Evolutionary conservation across 106 monocot species (phyloP), one percentile per base, ranked within the genome.

Genomic region (Gastrodia elata): DNA sequence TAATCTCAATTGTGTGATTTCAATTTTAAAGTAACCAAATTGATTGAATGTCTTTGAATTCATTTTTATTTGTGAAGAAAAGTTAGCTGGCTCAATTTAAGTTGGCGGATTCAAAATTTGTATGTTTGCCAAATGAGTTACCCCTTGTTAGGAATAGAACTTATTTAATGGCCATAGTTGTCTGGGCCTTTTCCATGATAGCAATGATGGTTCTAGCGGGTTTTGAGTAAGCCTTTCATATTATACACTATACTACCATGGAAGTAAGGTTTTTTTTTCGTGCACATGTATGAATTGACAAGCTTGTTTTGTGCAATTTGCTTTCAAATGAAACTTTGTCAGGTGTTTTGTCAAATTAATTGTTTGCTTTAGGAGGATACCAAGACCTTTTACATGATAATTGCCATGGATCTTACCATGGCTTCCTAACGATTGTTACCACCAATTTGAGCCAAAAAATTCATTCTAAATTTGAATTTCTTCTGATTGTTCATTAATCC

Each of bases 261-360:
- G 27, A 58, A 58, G 22, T 58, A 58, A 58, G 57, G 43, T 44
- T 58, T 58, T 9, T 58, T 25, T 58, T 25, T 5, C 10, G 57
- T 58, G 57, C 57, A n/a, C n/a, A 58, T 58, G 10, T 46, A 22
- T 58, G 27, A 58, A 58, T 58, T 58, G 57, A 58, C 57, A 6
- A 25, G 26, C 26, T 26, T 26, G 57, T 26, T 57, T 57, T 58
- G 1, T 58, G 26, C 27, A 27, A 9, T 20, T 25, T 25, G 25
- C 57, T 58, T 27, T 58, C 8, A 58, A 58, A 5, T 25, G 1
- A 46, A 46, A 13, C 46, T 18, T 18, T 46, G n/a, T 46, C 3
- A 18, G 13, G 13, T 46, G 13, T 58, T 58, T 25, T 58, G 2
- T 10, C 57, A 58, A 58, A 58, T 58, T 58, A 26, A 26, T 58